phyloP scores from a whole-genome alignment of 2,329 filamentous ascomycete species.

The Trichoderma guizhouense region DNA sequence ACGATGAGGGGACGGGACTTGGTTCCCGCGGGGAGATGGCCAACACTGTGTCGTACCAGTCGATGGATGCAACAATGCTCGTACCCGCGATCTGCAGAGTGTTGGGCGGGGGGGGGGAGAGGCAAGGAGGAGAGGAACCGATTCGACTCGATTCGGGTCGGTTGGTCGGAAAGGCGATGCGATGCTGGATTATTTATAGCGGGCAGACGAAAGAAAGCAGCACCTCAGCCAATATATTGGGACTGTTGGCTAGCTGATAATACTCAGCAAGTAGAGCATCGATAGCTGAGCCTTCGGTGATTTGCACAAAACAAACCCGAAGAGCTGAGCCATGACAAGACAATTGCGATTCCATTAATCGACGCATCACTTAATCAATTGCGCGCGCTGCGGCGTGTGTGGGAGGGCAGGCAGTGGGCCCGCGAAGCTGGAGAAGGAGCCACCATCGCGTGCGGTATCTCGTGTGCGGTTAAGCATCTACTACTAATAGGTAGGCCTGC shows the following conservation, averaged over 20 bases:
- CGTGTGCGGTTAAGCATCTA: background rate
- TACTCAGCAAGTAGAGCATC: no score
- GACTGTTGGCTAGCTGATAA: background rate
- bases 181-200: background rate
- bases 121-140: background rate
- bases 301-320: background rate
- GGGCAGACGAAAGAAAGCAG: no score
- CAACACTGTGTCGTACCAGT: background rate
- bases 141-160: background rate
- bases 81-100: background rate
- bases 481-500: no score
- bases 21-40: background rate
- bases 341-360: background rate
- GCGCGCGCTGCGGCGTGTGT: background rate
- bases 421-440: background rate
- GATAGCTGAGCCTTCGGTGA: background rate
- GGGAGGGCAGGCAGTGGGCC: conserved; percentile 1
- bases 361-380: background rate
- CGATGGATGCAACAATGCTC: background rate
- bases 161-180: background rate
- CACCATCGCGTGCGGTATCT: background rate
- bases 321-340: background rate
- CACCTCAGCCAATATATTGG: background rate
- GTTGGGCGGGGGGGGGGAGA: background rate
- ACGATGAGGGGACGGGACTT: background rate